A percentile compares a stretch with the other conserved stretches of the same genome.
phyloP scores from a whole-genome alignment of 441 rosid genomes.

The Erodium trifolium region DNA sequence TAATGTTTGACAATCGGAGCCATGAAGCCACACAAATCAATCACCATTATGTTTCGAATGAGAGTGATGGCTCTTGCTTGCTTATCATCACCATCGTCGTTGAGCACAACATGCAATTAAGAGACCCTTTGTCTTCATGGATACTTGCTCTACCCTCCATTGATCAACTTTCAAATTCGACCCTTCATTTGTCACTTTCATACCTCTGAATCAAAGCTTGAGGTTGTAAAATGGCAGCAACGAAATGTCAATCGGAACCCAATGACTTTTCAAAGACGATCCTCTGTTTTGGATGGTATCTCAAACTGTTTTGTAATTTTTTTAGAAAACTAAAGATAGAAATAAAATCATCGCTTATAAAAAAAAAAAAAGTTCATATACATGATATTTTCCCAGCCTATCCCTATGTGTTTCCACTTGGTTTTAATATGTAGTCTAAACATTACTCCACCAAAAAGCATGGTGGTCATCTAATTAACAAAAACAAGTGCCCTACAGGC shows the following conservation, averaged over 20 bases:
- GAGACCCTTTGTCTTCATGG: conserved; percentile 1
- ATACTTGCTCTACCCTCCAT: not conserved
- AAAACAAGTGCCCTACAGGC: not conserved
- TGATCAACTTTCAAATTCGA: not conserved
- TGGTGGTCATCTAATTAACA: not conserved
- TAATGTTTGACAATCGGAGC: not conserved
- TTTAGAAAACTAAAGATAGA: no score
- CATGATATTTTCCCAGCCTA: no score
- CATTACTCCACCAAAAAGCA: no score
- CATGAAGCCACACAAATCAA: no score
- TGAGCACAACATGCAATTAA: not conserved
- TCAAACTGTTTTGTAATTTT: no score
- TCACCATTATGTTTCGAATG: not conserved
- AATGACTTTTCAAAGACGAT: no score
- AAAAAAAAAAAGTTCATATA: no score
- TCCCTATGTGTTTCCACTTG: no score
- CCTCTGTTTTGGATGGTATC: no score
- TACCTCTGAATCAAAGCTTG: not conserved
- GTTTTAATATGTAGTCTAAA: no score
- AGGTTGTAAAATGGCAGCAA: not conserved
- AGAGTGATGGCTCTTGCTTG: not conserved
- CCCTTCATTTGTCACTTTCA: conserved; percentile 5
- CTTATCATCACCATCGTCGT: not conserved
- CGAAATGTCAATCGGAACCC: no score
- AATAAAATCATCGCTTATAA: no score